Evolutionary conservation across 2,329 filamentous ascomycete species (phyloP).

Genomic region (Fusarium mangiferae): DNA sequence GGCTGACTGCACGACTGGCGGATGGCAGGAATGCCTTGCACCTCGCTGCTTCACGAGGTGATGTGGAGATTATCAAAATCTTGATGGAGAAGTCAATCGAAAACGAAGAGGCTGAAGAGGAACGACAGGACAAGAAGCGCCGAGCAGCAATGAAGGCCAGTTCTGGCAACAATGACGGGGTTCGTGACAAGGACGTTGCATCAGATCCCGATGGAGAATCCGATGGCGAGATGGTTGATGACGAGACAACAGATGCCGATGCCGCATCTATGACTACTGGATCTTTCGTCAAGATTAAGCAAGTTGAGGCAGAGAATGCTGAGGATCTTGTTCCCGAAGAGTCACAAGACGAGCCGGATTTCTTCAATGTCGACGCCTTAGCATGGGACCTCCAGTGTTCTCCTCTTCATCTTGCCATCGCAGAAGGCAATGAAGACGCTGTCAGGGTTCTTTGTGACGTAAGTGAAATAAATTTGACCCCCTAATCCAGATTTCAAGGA

Average conservation of each 20-base stretch:
- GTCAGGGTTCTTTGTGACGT: slow-evolving; percentile 75
- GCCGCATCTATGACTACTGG: slow-evolving; percentile 68
- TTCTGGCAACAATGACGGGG: slow-evolving; percentile 1
- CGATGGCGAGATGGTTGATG: slow-evolving; percentile 60
- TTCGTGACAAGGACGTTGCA: not conserved
- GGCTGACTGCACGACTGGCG: slow-evolving; percentile 77
- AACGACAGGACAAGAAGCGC: slow-evolving; percentile 63
- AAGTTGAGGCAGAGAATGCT: slow-evolving; percentile 48
- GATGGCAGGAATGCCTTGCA: slow-evolving; percentile 88
- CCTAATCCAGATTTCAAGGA: not conserved
- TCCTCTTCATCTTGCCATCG: slow-evolving; percentile 81
- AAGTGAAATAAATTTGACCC: slow-evolving; percentile 29
- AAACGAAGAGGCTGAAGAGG: slow-evolving; percentile 76
- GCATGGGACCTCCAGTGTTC: slow-evolving; percentile 82
- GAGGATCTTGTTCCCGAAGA: slow-evolving; percentile 62
- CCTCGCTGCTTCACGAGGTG: slow-evolving; percentile 77
- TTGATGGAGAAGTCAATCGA: slow-evolving; percentile 78
- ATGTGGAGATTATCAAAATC: slow-evolving; percentile 74
- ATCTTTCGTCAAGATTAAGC: slow-evolving; percentile 77
- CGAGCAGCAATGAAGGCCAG: slow-evolving; percentile 46
- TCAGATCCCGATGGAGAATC: slow-evolving; percentile 41
- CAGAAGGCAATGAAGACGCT: slow-evolving; percentile 74
- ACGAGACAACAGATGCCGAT: slow-evolving; percentile 56
- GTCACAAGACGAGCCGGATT: slow-evolving; percentile 74
- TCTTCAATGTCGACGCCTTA: slow-evolving; percentile 81